Percentiles rank a stretch among this genome's conserved stretches.
These are phyloP conservation scores for Thraustochytrium sp. DNA, from an alignment of 352 stramenopile species.

Conservation along the genomic window DNA sequence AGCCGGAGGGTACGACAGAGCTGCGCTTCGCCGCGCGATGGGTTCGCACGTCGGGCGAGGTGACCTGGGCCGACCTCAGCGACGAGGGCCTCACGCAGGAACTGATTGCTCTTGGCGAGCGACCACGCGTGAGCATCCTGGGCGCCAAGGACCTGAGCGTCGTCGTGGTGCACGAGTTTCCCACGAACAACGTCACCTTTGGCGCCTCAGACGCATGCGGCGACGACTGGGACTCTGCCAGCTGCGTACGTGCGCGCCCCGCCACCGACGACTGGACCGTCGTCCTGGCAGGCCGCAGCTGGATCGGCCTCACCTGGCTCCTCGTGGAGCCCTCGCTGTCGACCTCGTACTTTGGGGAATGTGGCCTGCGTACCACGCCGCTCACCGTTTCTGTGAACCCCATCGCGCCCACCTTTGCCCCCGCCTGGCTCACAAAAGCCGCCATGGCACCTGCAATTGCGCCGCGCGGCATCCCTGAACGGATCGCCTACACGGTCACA, in stretches of 20 bases:
- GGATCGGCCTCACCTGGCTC: background rate
- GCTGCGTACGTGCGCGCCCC: background rate
- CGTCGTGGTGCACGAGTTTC: background rate
- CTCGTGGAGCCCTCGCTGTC: background rate
- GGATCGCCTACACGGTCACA: too few relatives aligned
- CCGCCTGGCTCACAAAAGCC: background rate
- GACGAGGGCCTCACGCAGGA: background rate
- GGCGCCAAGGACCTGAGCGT: background rate
- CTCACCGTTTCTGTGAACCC: background rate
- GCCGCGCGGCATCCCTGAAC: too few relatives aligned
- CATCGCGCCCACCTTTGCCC: background rate
- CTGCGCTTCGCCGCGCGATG: background rate
- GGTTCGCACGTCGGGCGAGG: background rate
- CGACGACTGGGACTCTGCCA: background rate
- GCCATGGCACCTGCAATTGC: background rate
- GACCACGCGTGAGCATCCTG: background rate
- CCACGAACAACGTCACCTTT: background rate
- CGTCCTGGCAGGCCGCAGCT: background rate
- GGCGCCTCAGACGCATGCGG: background rate
- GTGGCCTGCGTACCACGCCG: background rate
- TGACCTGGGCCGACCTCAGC: background rate
- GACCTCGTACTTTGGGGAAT: background rate
- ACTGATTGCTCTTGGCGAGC: background rate
- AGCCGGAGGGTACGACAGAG: background rate
- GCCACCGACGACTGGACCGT: background rate